Evolutionary conservation across 2,329 filamentous ascomycete genomes (phyloP).

Genomic region (Pseudocercospora cruenta): DNA sequence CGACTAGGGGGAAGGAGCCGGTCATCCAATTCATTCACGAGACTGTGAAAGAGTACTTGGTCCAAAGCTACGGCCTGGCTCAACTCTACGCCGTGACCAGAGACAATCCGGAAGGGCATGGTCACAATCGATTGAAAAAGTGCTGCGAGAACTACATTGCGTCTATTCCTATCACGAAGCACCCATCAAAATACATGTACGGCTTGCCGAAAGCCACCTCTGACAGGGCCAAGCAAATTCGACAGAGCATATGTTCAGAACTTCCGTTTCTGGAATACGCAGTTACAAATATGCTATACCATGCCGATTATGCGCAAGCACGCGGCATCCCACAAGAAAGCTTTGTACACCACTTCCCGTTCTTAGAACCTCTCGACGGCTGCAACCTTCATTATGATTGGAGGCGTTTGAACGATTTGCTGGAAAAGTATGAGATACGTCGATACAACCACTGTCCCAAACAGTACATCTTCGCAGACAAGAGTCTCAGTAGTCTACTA

Average conservation of each 20-base stretch:
- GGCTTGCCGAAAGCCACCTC: not conserved
- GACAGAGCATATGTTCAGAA: too few relatives aligned
- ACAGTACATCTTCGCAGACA: not conserved
- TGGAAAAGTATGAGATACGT: not conserved
- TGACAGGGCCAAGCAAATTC: not conserved
- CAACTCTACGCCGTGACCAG: not conserved
- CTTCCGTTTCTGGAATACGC: not conserved
- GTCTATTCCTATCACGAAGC: not conserved
- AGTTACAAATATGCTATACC: not conserved
- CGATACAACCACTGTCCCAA: not conserved
- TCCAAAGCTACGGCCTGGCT: not conserved
- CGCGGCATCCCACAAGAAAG: not conserved
- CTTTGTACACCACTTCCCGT: not conserved
- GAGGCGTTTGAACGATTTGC: not conserved
- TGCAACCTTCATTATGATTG: too few relatives aligned
- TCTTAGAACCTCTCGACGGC: not conserved
- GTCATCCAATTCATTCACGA: conserved; percentile 60
- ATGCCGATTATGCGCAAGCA: not conserved
- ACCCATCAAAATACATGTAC: too few relatives aligned
- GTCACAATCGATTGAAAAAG: not conserved
- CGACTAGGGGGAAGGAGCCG: conserved; percentile 36
- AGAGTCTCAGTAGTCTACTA: not conserved
- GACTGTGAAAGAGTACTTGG: conserved; percentile 42
- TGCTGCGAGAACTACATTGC: not conserved
- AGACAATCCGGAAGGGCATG: not conserved